phyloP scores from a whole-genome alignment of 1,284 basidiomycete species.

The Marasmius fiardii region DNA sequence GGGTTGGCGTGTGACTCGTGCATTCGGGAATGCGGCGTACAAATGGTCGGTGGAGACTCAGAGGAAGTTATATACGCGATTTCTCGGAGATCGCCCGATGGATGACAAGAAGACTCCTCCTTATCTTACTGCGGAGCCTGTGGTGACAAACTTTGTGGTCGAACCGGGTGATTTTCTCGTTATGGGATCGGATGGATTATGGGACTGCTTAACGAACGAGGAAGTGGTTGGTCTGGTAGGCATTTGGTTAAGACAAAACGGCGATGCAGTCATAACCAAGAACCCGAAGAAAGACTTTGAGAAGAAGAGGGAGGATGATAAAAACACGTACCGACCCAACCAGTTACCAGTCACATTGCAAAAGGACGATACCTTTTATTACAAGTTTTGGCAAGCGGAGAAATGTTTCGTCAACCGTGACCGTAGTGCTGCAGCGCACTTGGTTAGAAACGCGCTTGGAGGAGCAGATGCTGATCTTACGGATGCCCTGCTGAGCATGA shows the following conservation, averaged over 20 bases:
- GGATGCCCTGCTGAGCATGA: constrained; percentile 41
- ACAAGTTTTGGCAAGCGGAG: constrained; percentile 35
- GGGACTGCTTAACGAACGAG: constrained; percentile 54
- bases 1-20: constrained; percentile 26
- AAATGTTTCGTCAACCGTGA: constrained; percentile 44
- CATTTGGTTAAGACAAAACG: constrained; percentile 36
- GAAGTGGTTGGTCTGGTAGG: constrained; percentile 59
- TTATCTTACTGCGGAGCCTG: constrained; percentile 51
- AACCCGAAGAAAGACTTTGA: constrained; percentile 7
- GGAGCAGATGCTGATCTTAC: constrained; percentile 50
- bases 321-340: constrained; percentile 14
- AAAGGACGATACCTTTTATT: constrained; percentile 30
- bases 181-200: constrained; percentile 54
- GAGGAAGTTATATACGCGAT: constrained; percentile 22
- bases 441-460: constrained; percentile 59
- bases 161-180: constrained; percentile 52
- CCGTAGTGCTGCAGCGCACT: constrained; percentile 48
- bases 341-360: constrained; percentile 20
- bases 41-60: constrained; percentile 32
- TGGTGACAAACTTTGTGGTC: constrained; percentile 40
- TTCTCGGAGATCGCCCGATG: constrained; percentile 21
- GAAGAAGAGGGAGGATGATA: constrained; percentile 9
- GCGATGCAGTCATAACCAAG: constrained; percentile 7
- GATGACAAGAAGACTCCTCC: constrained; percentile 23
- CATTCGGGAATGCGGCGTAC: constrained; percentile 31